Evolutionary conservation across 2,329 filamentous ascomycete genomes (phyloP).

Genomic region (Pseudocercospora vitis): DNA sequence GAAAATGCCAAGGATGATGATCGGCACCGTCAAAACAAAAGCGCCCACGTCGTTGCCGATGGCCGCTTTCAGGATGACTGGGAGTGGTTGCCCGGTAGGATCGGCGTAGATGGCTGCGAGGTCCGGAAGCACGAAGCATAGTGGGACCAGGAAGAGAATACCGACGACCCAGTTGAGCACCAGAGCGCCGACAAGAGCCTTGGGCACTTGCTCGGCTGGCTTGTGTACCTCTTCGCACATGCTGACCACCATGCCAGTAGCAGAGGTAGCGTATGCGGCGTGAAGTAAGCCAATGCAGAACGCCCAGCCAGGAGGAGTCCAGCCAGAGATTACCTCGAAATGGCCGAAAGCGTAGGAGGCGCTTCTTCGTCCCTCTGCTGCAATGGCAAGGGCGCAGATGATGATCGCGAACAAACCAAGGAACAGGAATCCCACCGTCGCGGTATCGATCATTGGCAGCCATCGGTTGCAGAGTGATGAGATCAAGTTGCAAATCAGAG

Average conservation of each 20-base stretch:
- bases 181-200: slow-evolving; percentile 66
- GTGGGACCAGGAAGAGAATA: slow-evolving; percentile 66
- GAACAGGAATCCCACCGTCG: slow-evolving; percentile 74
- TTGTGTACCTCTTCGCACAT: slow-evolving; percentile 73
- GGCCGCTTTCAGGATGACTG: slow-evolving; percentile 63
- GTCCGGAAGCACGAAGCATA: slow-evolving; percentile 69
- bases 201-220: slow-evolving; percentile 67
- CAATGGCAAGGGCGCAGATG: slow-evolving; percentile 62
- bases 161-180: slow-evolving; percentile 66
- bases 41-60: slow-evolving; percentile 58
- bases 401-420: slow-evolving; percentile 66
- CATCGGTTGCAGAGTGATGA: slow-evolving; percentile 55
- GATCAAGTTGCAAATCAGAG: slow-evolving; percentile 52
- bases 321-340: slow-evolving; percentile 68
- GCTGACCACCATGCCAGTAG: slow-evolving; percentile 76
- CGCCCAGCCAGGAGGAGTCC: slow-evolving; percentile 67
- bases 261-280: slow-evolving; percentile 71
- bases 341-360: slow-evolving; percentile 66
- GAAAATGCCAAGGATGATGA: slow-evolving; percentile 65
- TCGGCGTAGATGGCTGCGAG: slow-evolving; percentile 53
- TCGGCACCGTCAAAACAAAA: slow-evolving; percentile 62
- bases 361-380: slow-evolving; percentile 65
- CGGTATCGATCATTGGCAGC: slow-evolving; percentile 64
- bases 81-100: slow-evolving; percentile 62
- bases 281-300: slow-evolving; percentile 72